These are phyloP conservation scores for Amphirosellinia nigrospora DNA, from an alignment of 495 filamentous ascomycete genomes.

Conservation along the genomic window DNA sequence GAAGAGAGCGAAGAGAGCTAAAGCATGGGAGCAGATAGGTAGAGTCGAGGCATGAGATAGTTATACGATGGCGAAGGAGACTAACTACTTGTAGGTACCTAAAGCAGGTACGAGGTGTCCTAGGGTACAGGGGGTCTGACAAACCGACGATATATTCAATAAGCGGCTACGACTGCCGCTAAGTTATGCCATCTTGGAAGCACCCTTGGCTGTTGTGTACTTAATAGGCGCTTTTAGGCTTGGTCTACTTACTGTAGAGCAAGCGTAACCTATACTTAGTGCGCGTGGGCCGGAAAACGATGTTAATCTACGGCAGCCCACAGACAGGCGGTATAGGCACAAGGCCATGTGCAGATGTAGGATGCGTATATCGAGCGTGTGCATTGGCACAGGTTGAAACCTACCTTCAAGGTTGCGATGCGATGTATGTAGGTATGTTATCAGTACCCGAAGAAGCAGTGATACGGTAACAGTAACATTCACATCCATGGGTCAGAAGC, in stretches of 20 bases:
- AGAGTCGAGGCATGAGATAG: not conserved
- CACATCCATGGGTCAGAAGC: constrained; percentile 13
- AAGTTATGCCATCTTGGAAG: constrained; percentile 12
- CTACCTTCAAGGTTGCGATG: too few species aligned
- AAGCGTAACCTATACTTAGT: constrained; percentile 2
- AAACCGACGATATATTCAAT: constrained; percentile 9
- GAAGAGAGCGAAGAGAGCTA: not conserved
- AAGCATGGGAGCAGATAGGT: not conserved
- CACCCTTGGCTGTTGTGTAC: constrained; percentile 2
- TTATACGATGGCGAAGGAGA: constrained; percentile 2
- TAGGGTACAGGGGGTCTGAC: not conserved
- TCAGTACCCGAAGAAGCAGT: too few species aligned
- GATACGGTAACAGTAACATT: not conserved
- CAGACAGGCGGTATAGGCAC: constrained; percentile 5
- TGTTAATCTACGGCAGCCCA: not conserved
- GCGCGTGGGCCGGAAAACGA: not conserved
- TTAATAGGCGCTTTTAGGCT: too few species aligned
- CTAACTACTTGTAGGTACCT: not conserved
- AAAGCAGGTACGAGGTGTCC: not conserved
- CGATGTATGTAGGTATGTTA: too few species aligned
- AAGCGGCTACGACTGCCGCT: not conserved
- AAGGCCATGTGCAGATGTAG: not conserved
- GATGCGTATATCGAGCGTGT: not conserved
- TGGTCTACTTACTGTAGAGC: not conserved
- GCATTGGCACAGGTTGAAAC: not conserved